These are phyloP conservation scores for Diaporthe batatas DNA, from an alignment of 2,329 filamentous ascomycete genomes.

Conservation along the genomic window DNA sequence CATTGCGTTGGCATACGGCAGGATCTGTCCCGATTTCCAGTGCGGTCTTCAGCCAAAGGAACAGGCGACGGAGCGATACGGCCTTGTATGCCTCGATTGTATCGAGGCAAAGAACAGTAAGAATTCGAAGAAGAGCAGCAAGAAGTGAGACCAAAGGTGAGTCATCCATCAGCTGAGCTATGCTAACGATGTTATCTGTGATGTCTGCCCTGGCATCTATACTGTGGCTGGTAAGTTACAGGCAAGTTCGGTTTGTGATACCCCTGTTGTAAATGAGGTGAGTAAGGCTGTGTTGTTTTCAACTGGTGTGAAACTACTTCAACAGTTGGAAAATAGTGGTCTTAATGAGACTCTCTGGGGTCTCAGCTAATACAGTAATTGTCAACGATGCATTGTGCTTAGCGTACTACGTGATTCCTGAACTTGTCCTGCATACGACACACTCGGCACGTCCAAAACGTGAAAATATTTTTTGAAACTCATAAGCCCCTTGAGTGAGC, in stretches of 20 bases:
- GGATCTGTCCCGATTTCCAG: slow-evolving; percentile 23
- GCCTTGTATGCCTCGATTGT: slow-evolving; percentile 34
- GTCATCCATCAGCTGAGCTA: slow-evolving; percentile 19
- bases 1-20: slow-evolving; percentile 10
- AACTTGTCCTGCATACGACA: neutral
- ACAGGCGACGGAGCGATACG: slow-evolving; percentile 26
- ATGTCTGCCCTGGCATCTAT: neutral
- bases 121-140: slow-evolving; percentile 29
- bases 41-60: slow-evolving; percentile 4
- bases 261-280: slow-evolving; percentile 3
- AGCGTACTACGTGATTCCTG: no score
- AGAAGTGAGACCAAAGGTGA: slow-evolving; percentile 19
- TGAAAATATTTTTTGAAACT: neutral
- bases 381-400: neutral
- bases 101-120: slow-evolving; percentile 2
- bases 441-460: neutral
- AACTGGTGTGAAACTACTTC: neutral
- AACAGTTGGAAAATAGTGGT: neutral
- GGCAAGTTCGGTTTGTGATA: neutral
- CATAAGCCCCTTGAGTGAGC: neutral
- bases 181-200: neutral
- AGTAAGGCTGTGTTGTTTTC: neutral
- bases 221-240: neutral
- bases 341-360: neutral
- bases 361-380: neutral